These are phyloP conservation scores for Chaetoceros muelleri DNA, from an alignment of 108 stramenopile species.

Conservation along the genomic window DNA sequence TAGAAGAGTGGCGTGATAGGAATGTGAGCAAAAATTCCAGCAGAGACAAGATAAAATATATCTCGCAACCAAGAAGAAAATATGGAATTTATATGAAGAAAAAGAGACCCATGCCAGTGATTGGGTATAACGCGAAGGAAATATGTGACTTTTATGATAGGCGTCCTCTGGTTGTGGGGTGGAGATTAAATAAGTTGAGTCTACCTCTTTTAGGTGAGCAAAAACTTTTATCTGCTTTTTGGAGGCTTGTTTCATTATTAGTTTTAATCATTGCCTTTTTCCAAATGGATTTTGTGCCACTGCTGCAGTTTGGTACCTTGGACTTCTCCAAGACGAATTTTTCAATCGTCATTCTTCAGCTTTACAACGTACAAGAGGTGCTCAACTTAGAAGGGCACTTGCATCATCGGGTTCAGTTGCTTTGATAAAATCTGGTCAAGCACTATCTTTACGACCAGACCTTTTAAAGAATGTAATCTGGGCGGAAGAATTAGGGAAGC, in stretches of 20 bases:
- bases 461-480: conserved; percentile 58
- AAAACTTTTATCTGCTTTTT: background rate
- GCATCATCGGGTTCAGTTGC: conserved; percentile 60
- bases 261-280: background rate
- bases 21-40: too few relatives aligned
- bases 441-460: conserved; percentile 72
- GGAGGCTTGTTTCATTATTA: conserved; percentile 1
- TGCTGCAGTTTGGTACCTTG: conserved; percentile 54
- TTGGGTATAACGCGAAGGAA: conserved; percentile 62
- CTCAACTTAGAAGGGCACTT: conserved; percentile 53
- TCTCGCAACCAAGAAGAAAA: background rate
- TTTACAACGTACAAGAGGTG: conserved; percentile 60
- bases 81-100: conserved; percentile 10
- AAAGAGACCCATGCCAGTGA: conserved; percentile 43
- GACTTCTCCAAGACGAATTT: conserved; percentile 53
- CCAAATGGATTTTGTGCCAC: conserved; percentile 4
- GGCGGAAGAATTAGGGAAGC: conserved; percentile 76
- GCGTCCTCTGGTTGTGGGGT: conserved; percentile 58
- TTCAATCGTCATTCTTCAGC: conserved; percentile 30
- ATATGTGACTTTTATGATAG: conserved; percentile 58
- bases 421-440: conserved; percentile 76
- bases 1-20: too few relatives aligned
- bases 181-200: conserved; percentile 62
- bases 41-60: too few relatives aligned
- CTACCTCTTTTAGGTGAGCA: conserved; percentile 47